These are phyloP conservation scores for Mucor mucedo DNA, from an alignment of 371 early-diverging fungal genomes.

Conservation along the genomic window DNA sequence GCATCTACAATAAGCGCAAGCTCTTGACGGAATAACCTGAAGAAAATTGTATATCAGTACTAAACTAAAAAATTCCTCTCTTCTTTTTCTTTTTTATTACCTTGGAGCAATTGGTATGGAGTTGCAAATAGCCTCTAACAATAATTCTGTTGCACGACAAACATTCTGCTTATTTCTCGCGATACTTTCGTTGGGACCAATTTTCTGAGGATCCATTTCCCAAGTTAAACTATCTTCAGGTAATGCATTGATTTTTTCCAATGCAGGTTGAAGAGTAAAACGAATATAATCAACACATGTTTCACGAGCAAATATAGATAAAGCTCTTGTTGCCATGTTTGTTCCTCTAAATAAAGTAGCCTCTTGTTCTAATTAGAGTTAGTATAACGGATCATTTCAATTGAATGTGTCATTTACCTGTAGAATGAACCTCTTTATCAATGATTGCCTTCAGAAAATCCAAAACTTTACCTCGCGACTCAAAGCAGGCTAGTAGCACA, in stretches of 20 bases:
- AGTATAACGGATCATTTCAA: neutral
- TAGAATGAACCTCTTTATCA: conserved; percentile 75
- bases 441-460: conserved; percentile 76
- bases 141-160: conserved; percentile 67
- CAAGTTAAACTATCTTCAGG: conserved; percentile 50
- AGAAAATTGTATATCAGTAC: neutral
- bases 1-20: conserved; percentile 74
- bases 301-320: conserved; percentile 78
- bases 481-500: conserved; percentile 78
- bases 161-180: conserved; percentile 77
- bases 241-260: conserved; percentile 53
- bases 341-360: conserved; percentile 90
- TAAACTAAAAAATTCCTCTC: neutral
- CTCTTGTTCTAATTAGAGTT: conserved; percentile 60
- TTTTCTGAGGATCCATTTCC: conserved; percentile 83
- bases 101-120: conserved; percentile 72
- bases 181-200: conserved; percentile 60
- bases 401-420: conserved; percentile 46
- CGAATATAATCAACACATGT: conserved; percentile 80
- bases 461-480: conserved; percentile 68
- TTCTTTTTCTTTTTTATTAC: conserved; percentile 8
- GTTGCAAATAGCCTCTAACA: conserved; percentile 81
- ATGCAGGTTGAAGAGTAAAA: conserved; percentile 74
- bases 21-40: conserved; percentile 70
- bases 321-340: conserved; percentile 81